Evolutionary conservation across 2,329 filamentous ascomycete genomes (phyloP), one percentile per base, ranked within the genome.

Genomic region (Penicillium frequentans): DNA sequence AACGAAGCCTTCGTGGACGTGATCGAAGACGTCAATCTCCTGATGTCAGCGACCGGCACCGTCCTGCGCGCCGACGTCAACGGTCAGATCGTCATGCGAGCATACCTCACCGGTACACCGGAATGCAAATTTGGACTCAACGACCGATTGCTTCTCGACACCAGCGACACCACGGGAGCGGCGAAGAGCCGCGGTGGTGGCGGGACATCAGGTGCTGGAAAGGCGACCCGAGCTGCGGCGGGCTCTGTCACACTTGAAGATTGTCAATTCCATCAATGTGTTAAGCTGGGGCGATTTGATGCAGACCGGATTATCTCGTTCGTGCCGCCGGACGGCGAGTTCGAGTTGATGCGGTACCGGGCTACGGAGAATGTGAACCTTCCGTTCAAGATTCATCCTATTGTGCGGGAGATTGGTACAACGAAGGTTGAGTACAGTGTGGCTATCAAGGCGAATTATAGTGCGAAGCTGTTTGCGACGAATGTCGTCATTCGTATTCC

Each of bases 1-100:
- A 99, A 99, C 79, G 95, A 99, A 77, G 95, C 95, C 31, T 99
- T 99, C 71, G 95, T 99, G 66, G 95, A 99, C 76, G 95, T 99
- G 19, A 99, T 99, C 70, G 95, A 99, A 77, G 95, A 99, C 71
- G 93, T 99, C 69, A 99, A 99, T 76, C 84, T 99, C 57, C 88
- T 99, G 70, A 97, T 99, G 90, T 98, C 93, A n/a, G 95, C 95
- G 6, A 95, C 92, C 0, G 95, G 95, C 29, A 93, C 93, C 23
- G 92, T 99, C 27, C 84, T 99, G 13, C 90, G 95, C 63, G 95
- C 95, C 62, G 95, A 99, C 70, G 95, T 99, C 52, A 96, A 91
- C 51, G 95, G 95, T 51, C 93, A 98, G 73, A 99, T 99, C 69
- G 86, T 99, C 69, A 99, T 99, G 95, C 91, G 95, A 68, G 95